A percentile compares a stretch with the other conserved stretches of the same genome.
phyloP scores from a whole-genome alignment of 1,284 basidiomycete genomes.

The Meira miltonrushii region DNA sequence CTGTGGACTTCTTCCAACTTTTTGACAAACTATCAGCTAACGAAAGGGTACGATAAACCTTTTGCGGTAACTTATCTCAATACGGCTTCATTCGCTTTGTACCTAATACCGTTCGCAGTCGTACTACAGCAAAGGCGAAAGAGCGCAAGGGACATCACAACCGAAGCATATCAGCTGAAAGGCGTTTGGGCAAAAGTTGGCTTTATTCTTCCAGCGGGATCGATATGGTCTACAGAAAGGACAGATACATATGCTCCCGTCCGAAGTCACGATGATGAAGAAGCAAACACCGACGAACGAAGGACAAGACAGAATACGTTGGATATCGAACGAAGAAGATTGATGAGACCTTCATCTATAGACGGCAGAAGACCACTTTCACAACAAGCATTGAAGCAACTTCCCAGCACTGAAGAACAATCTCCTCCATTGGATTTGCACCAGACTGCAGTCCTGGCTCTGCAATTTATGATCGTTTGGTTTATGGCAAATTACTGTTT shows the following conservation, averaged over 20 bases:
- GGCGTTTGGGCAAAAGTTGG: slow-evolving; percentile 4
- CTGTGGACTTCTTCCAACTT: slow-evolving; percentile 64
- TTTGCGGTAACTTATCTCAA: slow-evolving; percentile 71
- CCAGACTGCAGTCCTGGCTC: slow-evolving; percentile 39
- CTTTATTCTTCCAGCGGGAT: background rate
- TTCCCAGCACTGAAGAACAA: background rate
- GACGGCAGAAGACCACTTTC: slow-evolving; percentile 41
- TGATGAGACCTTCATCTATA: slow-evolving; percentile 35
- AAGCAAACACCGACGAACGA: background rate
- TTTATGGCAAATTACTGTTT: slow-evolving; percentile 50
- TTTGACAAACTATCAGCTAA: slow-evolving; percentile 39
- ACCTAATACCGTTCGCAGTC: slow-evolving; percentile 70
- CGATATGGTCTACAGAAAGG: slow-evolving; percentile 1
- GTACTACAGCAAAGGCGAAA: slow-evolving; percentile 45
- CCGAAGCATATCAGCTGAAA: background rate
- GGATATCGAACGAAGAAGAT: background rate
- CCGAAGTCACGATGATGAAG: background rate
- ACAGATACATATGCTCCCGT: background rate
- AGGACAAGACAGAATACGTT: background rate
- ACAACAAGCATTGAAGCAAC: slow-evolving; percentile 13
- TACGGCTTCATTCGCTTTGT: slow-evolving; percentile 81
- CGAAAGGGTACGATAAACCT: slow-evolving; percentile 49
- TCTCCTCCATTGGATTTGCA: slow-evolving; percentile 40
- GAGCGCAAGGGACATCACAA: slow-evolving; percentile 12
- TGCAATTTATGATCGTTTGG: slow-evolving; percentile 48